phyloP scores from a whole-genome alignment of 2,329 filamentous ascomycete species.

The Rutstroemia sydowiana region DNA sequence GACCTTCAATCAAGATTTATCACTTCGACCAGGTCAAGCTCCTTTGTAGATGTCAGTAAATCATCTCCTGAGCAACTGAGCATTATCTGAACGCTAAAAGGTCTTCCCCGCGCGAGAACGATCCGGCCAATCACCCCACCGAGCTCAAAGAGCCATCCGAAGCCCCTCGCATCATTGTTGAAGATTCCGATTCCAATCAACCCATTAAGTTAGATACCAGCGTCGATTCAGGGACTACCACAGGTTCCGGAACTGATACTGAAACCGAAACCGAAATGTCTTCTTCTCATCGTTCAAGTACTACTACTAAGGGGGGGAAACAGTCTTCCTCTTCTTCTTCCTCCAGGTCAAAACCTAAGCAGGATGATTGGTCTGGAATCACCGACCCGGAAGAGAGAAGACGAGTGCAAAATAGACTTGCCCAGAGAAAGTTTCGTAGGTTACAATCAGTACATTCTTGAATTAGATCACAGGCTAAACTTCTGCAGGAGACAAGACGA shows the following conservation, averaged over 20 bases:
- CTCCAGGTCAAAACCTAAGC: slow-evolving; percentile 35
- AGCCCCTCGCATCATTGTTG: slow-evolving; percentile 22
- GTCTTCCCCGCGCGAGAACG: slow-evolving; percentile 19
- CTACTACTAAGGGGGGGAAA: slow-evolving; percentile 20
- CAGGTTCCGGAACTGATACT: slow-evolving; percentile 19
- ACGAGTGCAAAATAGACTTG: slow-evolving; percentile 69
- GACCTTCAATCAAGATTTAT: neutral
- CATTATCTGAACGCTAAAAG: slow-evolving; percentile 16
- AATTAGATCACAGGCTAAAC: slow-evolving; percentile 6
- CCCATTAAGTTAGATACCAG: slow-evolving; percentile 10
- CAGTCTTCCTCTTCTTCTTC: slow-evolving; percentile 12
- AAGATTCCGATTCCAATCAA: slow-evolving; percentile 21
- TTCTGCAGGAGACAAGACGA: slow-evolving; percentile 57
- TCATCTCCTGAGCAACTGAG: neutral
- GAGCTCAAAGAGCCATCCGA: slow-evolving; percentile 13
- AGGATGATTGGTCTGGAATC: slow-evolving; percentile 62
- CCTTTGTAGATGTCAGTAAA: slow-evolving; percentile 23
- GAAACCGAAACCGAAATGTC: slow-evolving; percentile 27
- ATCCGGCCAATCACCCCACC: slow-evolving; percentile 9
- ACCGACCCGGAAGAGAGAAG: slow-evolving; percentile 64
- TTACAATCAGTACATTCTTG: slow-evolving; percentile 12
- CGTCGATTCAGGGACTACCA: slow-evolving; percentile 15
- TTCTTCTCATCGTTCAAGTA: slow-evolving; percentile 25
- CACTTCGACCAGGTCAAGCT: slow-evolving; percentile 3
- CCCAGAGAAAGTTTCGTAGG: slow-evolving; percentile 70